These are phyloP conservation scores for Cytospora leucostoma DNA, from an alignment of 2,329 filamentous ascomycete genomes.

Conservation along the genomic window DNA sequence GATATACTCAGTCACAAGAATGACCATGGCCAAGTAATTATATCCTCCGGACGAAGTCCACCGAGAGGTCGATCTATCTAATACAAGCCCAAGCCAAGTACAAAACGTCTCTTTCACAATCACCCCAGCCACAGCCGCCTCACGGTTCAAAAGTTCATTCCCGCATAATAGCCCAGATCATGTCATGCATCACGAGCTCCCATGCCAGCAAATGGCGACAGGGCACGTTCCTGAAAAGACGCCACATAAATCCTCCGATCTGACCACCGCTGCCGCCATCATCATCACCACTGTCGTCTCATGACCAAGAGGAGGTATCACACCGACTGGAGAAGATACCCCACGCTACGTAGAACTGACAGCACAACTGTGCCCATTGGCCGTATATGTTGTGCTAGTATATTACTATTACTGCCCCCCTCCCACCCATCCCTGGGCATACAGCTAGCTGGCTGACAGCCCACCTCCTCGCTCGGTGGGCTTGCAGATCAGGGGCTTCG, in stretches of 20 bases:
- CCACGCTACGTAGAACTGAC: no score
- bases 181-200: not conserved
- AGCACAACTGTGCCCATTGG: no score
- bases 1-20: no score
- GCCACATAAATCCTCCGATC: not conserved
- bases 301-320: not conserved
- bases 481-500: slow-evolving; percentile 1
- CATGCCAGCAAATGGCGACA: not conserved
- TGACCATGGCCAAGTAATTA: no score
- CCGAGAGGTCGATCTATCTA: no score
- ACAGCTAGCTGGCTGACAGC: not conserved
- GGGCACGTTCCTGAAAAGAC: not conserved
- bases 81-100: no score
- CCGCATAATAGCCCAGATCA: not conserved
- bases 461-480: not conserved
- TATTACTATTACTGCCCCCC: not conserved
- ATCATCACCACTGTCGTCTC: not conserved
- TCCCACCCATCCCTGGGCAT: no score
- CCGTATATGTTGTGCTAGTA: not conserved
- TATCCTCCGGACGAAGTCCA: no score
- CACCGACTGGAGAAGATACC: no score
- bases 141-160: not conserved
- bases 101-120: not conserved
- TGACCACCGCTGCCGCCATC: not conserved
- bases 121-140: not conserved